Evolutionary conservation across 176 grass and related monocot genomes (phyloP).

Genomic region (Miscanthus lutarioriparius): DNA sequence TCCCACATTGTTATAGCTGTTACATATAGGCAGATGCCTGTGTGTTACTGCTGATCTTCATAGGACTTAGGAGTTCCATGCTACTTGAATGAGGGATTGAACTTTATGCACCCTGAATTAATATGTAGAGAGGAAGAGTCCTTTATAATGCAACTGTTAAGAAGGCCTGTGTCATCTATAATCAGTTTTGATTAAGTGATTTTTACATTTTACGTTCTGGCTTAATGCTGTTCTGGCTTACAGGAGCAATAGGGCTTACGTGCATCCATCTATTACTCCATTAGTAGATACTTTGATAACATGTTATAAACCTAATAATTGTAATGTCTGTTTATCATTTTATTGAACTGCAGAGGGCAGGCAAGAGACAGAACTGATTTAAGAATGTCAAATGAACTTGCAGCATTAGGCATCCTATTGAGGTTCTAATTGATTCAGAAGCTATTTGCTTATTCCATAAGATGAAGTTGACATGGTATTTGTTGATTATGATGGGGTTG

Average conservation of each 20-base stretch:
- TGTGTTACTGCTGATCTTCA: background rate
- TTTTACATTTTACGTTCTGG: background rate
- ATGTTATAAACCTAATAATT: slow-evolving; percentile 1
- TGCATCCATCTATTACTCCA: slow-evolving; percentile 8
- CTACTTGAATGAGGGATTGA: background rate
- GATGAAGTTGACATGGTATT: slow-evolving; percentile 97
- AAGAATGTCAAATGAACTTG: slow-evolving; percentile 85
- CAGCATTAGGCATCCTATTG: slow-evolving; percentile 79
- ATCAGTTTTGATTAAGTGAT: background rate
- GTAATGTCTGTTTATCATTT: slow-evolving; percentile 16
- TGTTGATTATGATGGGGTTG: slow-evolving; percentile 94
- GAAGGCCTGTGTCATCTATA: background rate
- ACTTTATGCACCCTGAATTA: background rate
- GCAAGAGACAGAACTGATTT: slow-evolving; percentile 83
- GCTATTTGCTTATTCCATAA: slow-evolving; percentile 93
- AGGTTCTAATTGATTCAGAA: slow-evolving; percentile 91
- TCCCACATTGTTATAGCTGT: slow-evolving; percentile 3
- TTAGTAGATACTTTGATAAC: background rate
- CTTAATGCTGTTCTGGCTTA: background rate
- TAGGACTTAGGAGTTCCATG: background rate
- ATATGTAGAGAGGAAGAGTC: background rate
- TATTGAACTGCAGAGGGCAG: slow-evolving; percentile 80
- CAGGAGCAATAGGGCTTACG: background rate
- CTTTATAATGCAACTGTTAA: slow-evolving; percentile 3
- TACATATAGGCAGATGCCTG: background rate